Percentiles rank a stretch among this genome's conserved stretches.
phyloP scores from a whole-genome alignment of 2,329 filamentous ascomycete genomes.

The Penicillium corylophilum region DNA sequence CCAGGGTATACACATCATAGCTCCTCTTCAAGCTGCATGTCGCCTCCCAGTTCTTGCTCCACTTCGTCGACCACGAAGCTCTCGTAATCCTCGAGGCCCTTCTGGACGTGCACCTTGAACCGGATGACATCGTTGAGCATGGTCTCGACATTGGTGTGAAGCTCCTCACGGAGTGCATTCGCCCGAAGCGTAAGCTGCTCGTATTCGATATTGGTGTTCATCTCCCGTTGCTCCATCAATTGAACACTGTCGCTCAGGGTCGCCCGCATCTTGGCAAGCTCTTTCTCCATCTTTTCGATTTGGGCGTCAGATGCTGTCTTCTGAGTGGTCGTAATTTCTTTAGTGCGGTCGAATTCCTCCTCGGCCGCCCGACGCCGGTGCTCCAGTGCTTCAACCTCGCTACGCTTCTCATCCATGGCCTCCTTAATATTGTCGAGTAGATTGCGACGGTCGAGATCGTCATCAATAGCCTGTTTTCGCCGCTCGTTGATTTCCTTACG shows the following conservation, averaged over 20 bases:
- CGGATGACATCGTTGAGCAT: constrained; percentile 97
- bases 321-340: constrained; percentile 81
- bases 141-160: constrained; percentile 95
- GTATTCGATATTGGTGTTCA: constrained; percentile 95
- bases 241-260: constrained; percentile 83
- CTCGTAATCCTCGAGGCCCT: constrained; percentile 89
- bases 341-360: constrained; percentile 91
- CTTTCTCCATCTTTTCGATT: constrained; percentile 98
- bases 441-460: constrained; percentile 92
- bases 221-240: constrained; percentile 89
- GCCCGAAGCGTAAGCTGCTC: constrained; percentile 86
- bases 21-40: constrained; percentile 46
- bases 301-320: constrained; percentile 87
- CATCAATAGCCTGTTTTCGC: constrained; percentile 75
- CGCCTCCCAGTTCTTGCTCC: constrained; percentile 75
- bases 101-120: constrained; percentile 97
- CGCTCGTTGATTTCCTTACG: constrained; percentile 92
- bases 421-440: constrained; percentile 92
- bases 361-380: constrained; percentile 85
- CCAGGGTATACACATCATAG: constrained; percentile 9
- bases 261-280: constrained; percentile 87
- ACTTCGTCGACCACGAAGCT: constrained; percentile 89
- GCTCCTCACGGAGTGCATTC: constrained; percentile 83
- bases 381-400: constrained; percentile 86
- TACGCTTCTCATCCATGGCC: constrained; percentile 91